Evolutionary conservation across 2,329 filamentous ascomycete genomes (phyloP).

Genomic region (Aspergillus oerlinghausenensis): DNA sequence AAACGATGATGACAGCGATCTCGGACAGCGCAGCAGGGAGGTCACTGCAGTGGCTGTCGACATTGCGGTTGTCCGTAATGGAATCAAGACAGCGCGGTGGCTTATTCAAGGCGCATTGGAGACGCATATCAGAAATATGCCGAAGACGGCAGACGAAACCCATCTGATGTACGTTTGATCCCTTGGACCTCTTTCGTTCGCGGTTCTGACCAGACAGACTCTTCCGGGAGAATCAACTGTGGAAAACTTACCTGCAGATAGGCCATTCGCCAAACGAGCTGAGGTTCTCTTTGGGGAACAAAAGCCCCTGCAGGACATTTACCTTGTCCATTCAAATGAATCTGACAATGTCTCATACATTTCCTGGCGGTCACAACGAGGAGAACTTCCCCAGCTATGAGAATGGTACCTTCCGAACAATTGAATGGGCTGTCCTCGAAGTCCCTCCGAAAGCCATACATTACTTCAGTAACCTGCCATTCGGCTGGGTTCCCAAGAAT

Average conservation of each 20-base stretch:
- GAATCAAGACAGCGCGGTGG: conserved; percentile 7
- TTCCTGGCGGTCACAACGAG: neutral
- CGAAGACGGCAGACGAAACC: conserved; percentile 7
- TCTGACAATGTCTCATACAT: conserved; percentile 1
- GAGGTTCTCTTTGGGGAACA: conserved; percentile 8
- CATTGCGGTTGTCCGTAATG: conserved; percentile 3
- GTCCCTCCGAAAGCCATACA: conserved; percentile 9
- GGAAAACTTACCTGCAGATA: conserved; percentile 9
- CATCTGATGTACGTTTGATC: conserved; percentile 10
- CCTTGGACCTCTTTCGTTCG: neutral
- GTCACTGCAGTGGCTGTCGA: conserved; percentile 7
- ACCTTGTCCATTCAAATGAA: conserved; percentile 9
- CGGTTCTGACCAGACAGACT: neutral
- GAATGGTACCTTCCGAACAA: conserved; percentile 1
- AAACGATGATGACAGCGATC: conserved; percentile 1
- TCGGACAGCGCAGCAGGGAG: neutral
- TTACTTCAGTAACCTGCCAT: conserved; percentile 13
- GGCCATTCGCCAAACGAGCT: conserved; percentile 9
- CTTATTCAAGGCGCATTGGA: conserved; percentile 1
- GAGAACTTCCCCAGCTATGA: neutral
- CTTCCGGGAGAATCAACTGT: conserved; percentile 10
- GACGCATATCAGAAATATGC: conserved; percentile 1
- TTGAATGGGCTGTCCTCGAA: conserved; percentile 13
- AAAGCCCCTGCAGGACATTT: conserved; percentile 12
- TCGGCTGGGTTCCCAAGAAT: conserved; percentile 11